These are phyloP conservation scores for Beauveria medogensis DNA, from an alignment of 2,329 filamentous ascomycete genomes.

Conservation along the genomic window DNA sequence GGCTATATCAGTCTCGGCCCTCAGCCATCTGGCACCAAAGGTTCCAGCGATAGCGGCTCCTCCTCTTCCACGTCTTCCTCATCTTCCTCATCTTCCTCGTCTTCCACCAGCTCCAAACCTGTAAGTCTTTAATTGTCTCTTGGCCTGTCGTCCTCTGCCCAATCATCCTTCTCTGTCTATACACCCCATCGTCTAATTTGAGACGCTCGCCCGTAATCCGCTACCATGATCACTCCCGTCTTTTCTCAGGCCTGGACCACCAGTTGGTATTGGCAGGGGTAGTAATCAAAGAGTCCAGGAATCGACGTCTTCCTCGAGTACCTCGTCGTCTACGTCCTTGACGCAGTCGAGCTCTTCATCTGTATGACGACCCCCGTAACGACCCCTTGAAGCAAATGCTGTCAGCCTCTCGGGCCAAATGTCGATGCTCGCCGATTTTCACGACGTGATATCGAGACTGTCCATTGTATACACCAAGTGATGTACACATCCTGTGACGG, in stretches of 20 bases:
- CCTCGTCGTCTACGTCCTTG: slow-evolving; percentile 25
- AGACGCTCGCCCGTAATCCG: neutral
- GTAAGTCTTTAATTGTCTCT: neutral
- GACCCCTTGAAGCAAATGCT: neutral
- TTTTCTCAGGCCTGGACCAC: slow-evolving; percentile 8
- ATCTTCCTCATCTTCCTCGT: slow-evolving; percentile 11
- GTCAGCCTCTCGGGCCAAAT: neutral
- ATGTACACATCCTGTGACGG: neutral
- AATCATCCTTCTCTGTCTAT: neutral
- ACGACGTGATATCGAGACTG: neutral
- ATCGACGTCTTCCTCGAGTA: slow-evolving; percentile 21
- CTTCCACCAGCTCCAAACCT: slow-evolving; percentile 13
- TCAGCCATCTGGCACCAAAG: slow-evolving; percentile 48
- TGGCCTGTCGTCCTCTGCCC: neutral
- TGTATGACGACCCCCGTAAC: slow-evolving; percentile 1
- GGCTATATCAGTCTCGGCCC: slow-evolving; percentile 55
- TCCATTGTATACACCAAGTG: neutral
- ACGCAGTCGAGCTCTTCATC: slow-evolving; percentile 28
- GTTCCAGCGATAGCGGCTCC: slow-evolving; percentile 12
- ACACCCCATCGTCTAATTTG: neutral
- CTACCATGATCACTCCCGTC: neutral
- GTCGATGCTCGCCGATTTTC: neutral
- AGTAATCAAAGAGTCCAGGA: slow-evolving; percentile 22
- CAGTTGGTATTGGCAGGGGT: slow-evolving; percentile 19
- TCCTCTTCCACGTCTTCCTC: neutral